Evolutionary conservation across 1,284 basidiomycete species (phyloP).

Genomic region (Cutaneotrichosporon mucoides): DNA sequence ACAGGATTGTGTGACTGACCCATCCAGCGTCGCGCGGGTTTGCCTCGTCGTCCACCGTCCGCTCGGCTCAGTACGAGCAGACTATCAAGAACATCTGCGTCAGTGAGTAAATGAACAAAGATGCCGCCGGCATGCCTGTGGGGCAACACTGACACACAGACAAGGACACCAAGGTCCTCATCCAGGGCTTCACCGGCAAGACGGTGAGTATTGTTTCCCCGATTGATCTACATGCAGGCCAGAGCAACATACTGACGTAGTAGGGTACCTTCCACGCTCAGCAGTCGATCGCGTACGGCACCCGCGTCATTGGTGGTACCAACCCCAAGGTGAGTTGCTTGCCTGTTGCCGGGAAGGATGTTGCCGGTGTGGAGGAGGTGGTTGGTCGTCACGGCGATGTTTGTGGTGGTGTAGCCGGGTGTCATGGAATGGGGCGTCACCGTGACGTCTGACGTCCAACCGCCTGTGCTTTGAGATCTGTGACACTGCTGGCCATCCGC

Average conservation of each 20-base stretch:
- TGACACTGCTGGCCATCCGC: no score
- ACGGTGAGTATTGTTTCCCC: constrained; percentile 61
- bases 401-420: no score
- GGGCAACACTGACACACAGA: constrained; percentile 42
- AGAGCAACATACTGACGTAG: constrained; percentile 11
- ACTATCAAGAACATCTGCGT: constrained; percentile 89
- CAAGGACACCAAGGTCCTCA: constrained; percentile 91
- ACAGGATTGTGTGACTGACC: no score
- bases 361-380: background rate
- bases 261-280: constrained; percentile 96
- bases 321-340: constrained; percentile 72
- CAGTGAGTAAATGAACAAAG: constrained; percentile 45
- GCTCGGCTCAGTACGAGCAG: constrained; percentile 73
- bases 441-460: no score
- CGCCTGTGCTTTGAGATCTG: no score
- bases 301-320: constrained; percentile 95
- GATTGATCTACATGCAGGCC: no score
- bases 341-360: no score
- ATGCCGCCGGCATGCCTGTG: constrained; percentile 5
- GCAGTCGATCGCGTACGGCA: constrained; percentile 85
- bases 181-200: constrained; percentile 95
- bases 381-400: background rate
- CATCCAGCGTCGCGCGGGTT: constrained; percentile 53
- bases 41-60: constrained; percentile 59
- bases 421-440: no score